phyloP scores from a whole-genome alignment of 352 stramenopile genomes.

The Phytophthora nicotianae region DNA sequence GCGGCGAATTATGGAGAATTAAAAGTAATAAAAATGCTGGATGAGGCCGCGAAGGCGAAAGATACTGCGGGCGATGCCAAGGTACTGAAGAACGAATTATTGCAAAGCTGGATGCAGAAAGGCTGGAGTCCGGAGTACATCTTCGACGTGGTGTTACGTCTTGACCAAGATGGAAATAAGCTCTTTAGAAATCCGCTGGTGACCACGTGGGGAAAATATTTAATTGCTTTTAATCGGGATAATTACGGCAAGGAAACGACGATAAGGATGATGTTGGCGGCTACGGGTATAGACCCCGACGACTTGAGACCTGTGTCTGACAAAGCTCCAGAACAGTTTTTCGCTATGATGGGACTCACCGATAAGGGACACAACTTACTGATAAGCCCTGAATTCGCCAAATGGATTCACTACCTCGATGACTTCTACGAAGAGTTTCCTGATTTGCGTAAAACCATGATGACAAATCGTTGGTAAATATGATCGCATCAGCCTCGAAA shows the following conservation, averaged over 20 bases:
- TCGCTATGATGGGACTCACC: not conserved
- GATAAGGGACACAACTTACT: not conserved
- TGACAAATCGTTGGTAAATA: not conserved
- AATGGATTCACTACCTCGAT: not conserved
- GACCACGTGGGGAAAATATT: not conserved
- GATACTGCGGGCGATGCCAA: not conserved
- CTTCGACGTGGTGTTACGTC: not conserved
- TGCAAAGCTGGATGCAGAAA: not conserved
- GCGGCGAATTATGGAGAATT: not conserved
- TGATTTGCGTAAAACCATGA: not conserved
- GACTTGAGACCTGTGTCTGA: not conserved
- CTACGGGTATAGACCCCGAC: not conserved
- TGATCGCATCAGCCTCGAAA: not conserved
- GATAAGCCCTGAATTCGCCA: not conserved
- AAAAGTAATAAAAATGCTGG: not conserved
- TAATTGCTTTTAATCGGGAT: not conserved
- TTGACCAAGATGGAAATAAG: not conserved
- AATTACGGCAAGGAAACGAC: not conserved
- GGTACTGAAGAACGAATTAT: not conserved
- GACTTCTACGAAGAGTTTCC: not conserved
- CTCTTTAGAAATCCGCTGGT: not conserved
- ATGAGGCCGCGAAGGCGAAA: not conserved
- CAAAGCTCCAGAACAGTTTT: not conserved
- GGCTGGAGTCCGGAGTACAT: not conserved
- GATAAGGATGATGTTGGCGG: not conserved